Evolutionary conservation across 306 rosid genomes (phyloP).

Genomic region (Quercus dentata): DNA sequence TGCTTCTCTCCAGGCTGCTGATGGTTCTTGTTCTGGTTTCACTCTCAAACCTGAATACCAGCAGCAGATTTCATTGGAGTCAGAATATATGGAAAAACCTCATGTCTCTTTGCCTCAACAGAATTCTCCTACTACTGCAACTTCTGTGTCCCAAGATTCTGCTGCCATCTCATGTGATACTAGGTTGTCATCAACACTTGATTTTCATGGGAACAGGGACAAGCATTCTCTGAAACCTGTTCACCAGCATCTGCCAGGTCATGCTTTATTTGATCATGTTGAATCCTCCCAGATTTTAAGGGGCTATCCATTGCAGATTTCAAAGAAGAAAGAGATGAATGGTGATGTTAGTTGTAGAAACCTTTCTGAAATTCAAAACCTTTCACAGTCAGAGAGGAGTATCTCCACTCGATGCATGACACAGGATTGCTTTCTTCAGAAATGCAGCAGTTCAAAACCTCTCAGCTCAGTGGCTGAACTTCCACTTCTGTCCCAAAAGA

Average conservation of each 20-base stretch:
- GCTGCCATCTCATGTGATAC: conserved; percentile 35
- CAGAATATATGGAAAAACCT: conserved; percentile 35
- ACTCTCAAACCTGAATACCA: conserved; percentile 36
- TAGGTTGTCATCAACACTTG: conserved; percentile 46
- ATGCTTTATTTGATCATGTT: conserved; percentile 15
- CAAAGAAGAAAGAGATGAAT: conserved; percentile 43
- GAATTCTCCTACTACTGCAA: conserved; percentile 31
- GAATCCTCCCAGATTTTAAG: conserved; percentile 47
- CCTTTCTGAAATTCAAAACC: conserved; percentile 24
- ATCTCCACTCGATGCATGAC: conserved; percentile 5
- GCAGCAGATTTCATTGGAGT: conserved; percentile 25
- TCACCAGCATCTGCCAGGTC: conserved; percentile 28
- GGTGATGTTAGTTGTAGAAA: conserved; percentile 40
- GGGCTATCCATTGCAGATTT: conserved; percentile 47
- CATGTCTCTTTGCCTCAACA: conserved; percentile 25
- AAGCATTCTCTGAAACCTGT: conserved; percentile 25
- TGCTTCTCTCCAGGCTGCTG: conserved; percentile 36
- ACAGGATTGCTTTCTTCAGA: conserved; percentile 19
- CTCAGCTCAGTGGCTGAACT: conserved; percentile 35
- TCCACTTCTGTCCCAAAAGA: conserved; percentile 46
- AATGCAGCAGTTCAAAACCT: conserved; percentile 26
- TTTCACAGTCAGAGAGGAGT: conserved; percentile 22
- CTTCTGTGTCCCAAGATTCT: conserved; percentile 34
- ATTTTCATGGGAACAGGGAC: conserved; percentile 36
- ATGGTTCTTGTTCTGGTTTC: conserved; percentile 50